A percentile compares a stretch with the other conserved stretches of the same genome.
Conservation (phyloP, 495 filamentous ascomycete species). For the Terfezia boudieri region DNA sequence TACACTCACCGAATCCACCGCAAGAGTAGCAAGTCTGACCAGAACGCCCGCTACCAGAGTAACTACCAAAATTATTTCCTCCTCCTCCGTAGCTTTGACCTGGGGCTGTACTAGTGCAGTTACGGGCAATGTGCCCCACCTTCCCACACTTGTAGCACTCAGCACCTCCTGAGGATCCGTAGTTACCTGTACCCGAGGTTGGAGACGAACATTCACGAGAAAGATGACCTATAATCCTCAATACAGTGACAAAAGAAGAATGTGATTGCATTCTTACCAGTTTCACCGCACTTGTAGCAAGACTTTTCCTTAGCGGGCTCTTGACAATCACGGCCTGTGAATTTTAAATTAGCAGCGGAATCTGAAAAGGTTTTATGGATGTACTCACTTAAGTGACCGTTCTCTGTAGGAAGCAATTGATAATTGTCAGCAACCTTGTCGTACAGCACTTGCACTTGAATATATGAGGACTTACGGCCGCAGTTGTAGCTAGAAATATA, state of each 20-base stretch:
- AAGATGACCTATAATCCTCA: slow-evolving; percentile 46
- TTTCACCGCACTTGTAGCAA: slow-evolving; percentile 79
- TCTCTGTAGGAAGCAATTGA: slow-evolving; percentile 23
- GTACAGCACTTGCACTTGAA: no score
- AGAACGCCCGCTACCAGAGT: slow-evolving; percentile 25
- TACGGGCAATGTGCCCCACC: slow-evolving; percentile 90
- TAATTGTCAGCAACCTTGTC: no score
- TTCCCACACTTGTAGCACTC: slow-evolving; percentile 99
- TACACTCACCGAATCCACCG: slow-evolving; percentile 48
- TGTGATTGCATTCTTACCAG: slow-evolving; percentile 6
- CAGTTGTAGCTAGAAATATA: slow-evolving; percentile 44
- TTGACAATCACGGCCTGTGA: slow-evolving; percentile 68
- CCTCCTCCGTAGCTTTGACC: slow-evolving; percentile 20
- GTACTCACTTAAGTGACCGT: slow-evolving; percentile 72
- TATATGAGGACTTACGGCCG: slow-evolving; percentile 32
- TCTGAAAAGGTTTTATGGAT: slow-evolving; percentile 3
- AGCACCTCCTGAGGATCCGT: slow-evolving; percentile 30
- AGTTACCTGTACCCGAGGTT: slow-evolving; percentile 23
- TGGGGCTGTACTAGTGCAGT: slow-evolving; percentile 49
- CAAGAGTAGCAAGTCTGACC: slow-evolving; percentile 89
- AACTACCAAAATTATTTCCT: slow-evolving; percentile 21
- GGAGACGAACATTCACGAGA: slow-evolving; percentile 69
- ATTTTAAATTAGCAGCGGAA: slow-evolving; percentile 1
- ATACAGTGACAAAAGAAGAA: slow-evolving; percentile 2
- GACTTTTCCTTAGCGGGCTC: slow-evolving; percentile 79